phyloP scores from a whole-genome alignment of 768 basidiomycete species.

The Leccinum uliginosum region DNA sequence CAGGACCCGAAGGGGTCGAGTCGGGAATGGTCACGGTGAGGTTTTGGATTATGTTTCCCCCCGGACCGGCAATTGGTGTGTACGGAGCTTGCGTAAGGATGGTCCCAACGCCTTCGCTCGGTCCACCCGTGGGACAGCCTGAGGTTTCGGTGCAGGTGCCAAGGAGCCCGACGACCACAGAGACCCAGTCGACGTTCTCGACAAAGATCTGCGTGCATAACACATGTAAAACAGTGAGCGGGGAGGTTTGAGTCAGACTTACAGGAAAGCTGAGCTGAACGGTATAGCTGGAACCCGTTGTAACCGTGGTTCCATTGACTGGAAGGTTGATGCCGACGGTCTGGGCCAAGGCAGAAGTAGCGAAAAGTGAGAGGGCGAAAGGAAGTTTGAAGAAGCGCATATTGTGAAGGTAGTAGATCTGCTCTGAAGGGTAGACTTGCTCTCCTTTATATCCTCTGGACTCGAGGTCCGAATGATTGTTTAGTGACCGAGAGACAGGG shows the following conservation, averaged over 20 bases:
- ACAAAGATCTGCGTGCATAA: not conserved
- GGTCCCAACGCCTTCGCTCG: not conserved
- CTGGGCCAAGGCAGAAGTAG: not conserved
- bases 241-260: not conserved
- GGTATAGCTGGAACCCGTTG: not conserved
- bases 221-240: not conserved
- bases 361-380: not conserved
- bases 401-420: not conserved
- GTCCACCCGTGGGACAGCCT: not conserved
- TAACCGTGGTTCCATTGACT: not conserved
- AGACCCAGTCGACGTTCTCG: not conserved
- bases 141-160: not conserved
- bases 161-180: not conserved
- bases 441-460: not conserved
- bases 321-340: not conserved
- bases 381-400: not conserved
- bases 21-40: not conserved
- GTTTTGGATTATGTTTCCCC: not conserved
- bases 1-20: not conserved
- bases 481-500: not conserved
- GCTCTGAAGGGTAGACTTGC: not conserved
- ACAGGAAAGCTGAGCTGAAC: not conserved
- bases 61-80: too few species aligned
- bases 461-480: not conserved
- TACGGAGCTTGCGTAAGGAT: not conserved